Conservation (phyloP, 78 protist genomes). For the Diacronema lutheri region DNA sequence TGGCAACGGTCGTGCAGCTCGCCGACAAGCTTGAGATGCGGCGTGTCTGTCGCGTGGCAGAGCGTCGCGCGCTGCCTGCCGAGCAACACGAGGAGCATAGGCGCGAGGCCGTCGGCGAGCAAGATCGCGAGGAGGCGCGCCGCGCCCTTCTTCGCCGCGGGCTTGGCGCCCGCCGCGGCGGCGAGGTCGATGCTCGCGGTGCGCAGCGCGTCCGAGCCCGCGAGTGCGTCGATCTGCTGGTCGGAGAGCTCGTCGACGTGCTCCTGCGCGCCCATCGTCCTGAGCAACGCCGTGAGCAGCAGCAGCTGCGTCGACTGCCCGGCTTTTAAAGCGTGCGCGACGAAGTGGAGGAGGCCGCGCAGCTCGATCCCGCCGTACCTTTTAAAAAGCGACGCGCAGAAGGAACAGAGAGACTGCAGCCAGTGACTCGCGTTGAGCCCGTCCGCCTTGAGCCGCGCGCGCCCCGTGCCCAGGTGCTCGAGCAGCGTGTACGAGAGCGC, state of each 20-base stretch:
- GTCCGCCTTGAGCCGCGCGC: slow-evolving; percentile 48
- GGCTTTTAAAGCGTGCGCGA: slow-evolving; percentile 5
- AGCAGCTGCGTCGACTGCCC: background rate
- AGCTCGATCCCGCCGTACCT: slow-evolving; percentile 18
- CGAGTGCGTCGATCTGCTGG: background rate
- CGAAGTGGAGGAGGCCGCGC: slow-evolving; percentile 16
- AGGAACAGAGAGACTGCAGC: slow-evolving; percentile 49
- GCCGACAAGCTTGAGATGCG: slow-evolving; percentile 49
- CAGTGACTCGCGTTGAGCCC: slow-evolving; percentile 62
- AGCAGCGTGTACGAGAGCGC: slow-evolving; percentile 22
- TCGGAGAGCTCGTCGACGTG: background rate
- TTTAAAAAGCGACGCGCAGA: slow-evolving; percentile 52
- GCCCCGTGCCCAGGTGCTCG: background rate
- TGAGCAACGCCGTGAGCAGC: slow-evolving; percentile 5
- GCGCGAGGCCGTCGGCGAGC: background rate
- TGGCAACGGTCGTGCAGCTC: slow-evolving; percentile 71
- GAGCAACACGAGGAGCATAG: background rate
- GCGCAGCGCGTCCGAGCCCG: no score
- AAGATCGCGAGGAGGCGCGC: background rate
- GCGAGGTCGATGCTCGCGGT: no score
- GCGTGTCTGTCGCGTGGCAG: background rate
- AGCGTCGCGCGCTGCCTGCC: background rate
- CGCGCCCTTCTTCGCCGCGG: background rate
- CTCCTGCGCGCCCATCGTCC: slow-evolving; percentile 25
- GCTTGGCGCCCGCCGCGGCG: background rate